Evolutionary conservation across 1,284 basidiomycete genomes (phyloP).

Genomic region (Cryptococcus depauperatus): DNA sequence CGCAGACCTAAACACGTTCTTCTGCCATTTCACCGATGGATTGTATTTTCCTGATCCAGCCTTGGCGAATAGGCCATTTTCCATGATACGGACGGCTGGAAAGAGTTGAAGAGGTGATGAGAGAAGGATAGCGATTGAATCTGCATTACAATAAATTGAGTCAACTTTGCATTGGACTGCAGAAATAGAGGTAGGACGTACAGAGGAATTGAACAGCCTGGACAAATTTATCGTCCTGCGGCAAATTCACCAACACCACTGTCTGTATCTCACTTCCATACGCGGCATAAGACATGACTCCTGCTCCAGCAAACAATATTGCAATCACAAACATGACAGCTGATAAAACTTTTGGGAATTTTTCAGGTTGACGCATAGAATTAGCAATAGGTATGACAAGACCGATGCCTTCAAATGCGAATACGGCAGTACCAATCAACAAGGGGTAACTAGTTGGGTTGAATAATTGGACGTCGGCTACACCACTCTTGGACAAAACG

Average conservation of each 20-base stretch:
- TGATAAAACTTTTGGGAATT: conserved; percentile 80
- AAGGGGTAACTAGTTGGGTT: conserved; percentile 83
- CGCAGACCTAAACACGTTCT: conserved; percentile 79
- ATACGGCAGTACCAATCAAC: conserved; percentile 93
- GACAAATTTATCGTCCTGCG: conserved; percentile 75
- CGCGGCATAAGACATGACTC: conserved; percentile 76
- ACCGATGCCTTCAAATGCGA: conserved; percentile 97
- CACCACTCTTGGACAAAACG: conserved; percentile 58
- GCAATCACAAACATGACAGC: conserved; percentile 68
- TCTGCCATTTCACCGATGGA: conserved; percentile 60
- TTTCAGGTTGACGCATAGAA: conserved; percentile 84
- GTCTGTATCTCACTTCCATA: conserved; percentile 85
- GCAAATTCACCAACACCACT: conserved; percentile 90
- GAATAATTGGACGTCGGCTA: conserved; percentile 80
- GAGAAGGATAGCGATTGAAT: conserved; percentile 83
- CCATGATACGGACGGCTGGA: conserved; percentile 93
- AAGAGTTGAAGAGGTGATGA: conserved; percentile 93
- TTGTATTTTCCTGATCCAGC: conserved; percentile 69
- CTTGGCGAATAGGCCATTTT: conserved; percentile 82
- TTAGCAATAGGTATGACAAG: conserved; percentile 95
- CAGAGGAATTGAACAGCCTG: conserved; percentile 80
- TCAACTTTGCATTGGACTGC: conserved; percentile 12
- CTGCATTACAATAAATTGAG: conserved; percentile 10
- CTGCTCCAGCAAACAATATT: conserved; percentile 85
- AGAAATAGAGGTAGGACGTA: conserved; percentile 13